Conservation (phyloP, 768 basidiomycete species). For the Tremella fuciformis region DNA sequence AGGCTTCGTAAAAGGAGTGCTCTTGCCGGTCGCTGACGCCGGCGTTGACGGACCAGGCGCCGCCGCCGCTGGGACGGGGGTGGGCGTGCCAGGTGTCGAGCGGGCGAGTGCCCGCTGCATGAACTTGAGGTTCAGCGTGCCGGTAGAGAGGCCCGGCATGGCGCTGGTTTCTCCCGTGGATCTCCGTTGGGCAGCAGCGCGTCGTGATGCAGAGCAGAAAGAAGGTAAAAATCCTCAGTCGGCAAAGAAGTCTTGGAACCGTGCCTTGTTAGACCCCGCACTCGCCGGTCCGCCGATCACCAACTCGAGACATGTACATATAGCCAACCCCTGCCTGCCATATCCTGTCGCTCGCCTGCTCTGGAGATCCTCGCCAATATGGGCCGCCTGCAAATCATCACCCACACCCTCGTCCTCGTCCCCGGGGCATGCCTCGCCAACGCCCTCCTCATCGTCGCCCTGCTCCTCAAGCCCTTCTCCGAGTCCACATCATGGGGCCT, state of each 20-base stretch:
- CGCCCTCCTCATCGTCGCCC: slow-evolving; percentile 15
- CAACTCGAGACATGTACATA: too few species aligned
- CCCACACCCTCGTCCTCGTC: slow-evolving; percentile 21
- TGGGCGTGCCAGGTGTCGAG: slow-evolving; percentile 7
- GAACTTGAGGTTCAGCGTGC: slow-evolving; percentile 45
- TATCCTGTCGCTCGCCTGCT: not conserved
- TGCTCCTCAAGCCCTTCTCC: slow-evolving; percentile 30
- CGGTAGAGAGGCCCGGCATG: slow-evolving; percentile 28
- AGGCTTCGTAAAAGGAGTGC: too few species aligned
- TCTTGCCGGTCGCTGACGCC: not conserved
- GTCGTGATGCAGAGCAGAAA: not conserved
- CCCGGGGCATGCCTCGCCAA: slow-evolving; percentile 25
- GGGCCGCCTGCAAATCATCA: slow-evolving; percentile 3
- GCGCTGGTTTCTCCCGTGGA: slow-evolving; percentile 1
- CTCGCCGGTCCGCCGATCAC: too few species aligned
- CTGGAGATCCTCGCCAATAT: not conserved
- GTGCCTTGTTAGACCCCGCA: too few species aligned
- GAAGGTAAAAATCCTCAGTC: too few species aligned
- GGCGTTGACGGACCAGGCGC: slow-evolving; percentile 1
- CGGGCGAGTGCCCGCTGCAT: slow-evolving; percentile 37
- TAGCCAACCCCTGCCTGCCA: not conserved
- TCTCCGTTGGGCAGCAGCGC: not conserved
- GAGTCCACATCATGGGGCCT: slow-evolving; percentile 28
- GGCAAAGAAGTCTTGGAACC: too few species aligned
- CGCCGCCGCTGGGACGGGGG: not conserved